These are phyloP conservation scores for Penicillium fuscoglaucum DNA, from an alignment of 2,329 filamentous ascomycete species.

Conservation along the genomic window DNA sequence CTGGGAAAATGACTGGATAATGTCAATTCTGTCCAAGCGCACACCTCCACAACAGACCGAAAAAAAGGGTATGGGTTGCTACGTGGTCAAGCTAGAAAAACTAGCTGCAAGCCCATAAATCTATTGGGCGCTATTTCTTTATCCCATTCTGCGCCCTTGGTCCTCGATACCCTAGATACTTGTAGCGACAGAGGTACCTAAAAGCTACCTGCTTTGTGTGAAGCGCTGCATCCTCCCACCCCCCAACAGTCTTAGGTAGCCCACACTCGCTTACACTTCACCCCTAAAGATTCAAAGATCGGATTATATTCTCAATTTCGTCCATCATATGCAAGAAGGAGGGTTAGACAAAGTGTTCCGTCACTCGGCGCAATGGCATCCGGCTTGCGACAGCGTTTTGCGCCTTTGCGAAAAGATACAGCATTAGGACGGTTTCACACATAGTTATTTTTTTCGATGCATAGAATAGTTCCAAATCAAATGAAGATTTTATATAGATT, in stretches of 20 bases:
- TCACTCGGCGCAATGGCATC: conserved; percentile 27
- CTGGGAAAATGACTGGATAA: conserved; percentile 8
- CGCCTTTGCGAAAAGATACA: conserved; percentile 25
- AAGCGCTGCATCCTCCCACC: neutral
- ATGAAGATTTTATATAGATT: neutral
- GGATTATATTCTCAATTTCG: conserved; percentile 5
- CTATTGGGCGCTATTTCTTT: conserved; percentile 11
- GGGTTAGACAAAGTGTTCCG: conserved; percentile 18
- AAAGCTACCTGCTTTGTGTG: conserved; percentile 4
- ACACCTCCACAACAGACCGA: conserved; percentile 8
- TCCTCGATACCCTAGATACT: neutral
- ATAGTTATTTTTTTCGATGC: conserved; percentile 2
- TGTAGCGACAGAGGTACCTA: conserved; percentile 4
- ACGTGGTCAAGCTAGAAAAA: conserved; percentile 13
- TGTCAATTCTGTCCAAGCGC: conserved; percentile 8
- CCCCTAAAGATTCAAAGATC: neutral
- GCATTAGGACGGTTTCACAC: neutral
- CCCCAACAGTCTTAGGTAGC: neutral
- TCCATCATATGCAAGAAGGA: neutral
- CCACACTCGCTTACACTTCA: neutral
- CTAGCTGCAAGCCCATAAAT: conserved; percentile 11
- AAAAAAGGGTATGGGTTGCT: conserved; percentile 9
- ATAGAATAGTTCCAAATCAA: conserved; percentile 2
- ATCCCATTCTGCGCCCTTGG: neutral
- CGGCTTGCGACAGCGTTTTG: conserved; percentile 28